Evolutionary conservation across 805 yeast species (phyloP), one percentile per base, ranked within the genome.

Genomic region (Candida chauliodis): DNA sequence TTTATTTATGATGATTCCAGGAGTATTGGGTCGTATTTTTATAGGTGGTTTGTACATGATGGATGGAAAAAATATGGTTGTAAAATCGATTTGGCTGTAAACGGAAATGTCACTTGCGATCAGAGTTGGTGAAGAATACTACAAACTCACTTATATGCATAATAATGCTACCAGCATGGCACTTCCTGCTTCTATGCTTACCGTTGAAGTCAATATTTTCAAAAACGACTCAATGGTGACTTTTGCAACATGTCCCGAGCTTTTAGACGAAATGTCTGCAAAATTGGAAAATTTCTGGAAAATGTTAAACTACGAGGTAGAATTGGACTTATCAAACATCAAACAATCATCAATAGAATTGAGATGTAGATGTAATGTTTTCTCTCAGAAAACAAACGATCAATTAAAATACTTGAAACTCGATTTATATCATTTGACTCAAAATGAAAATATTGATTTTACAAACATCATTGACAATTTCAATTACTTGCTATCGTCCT

Each of bases 401-500:
- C 28, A 3, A 36, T 22, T 6, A 21, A 43, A 7, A 13, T 19
- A 20, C 21, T 34, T 22, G 22, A 22, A 24, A 1, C 22, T 49
- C 4, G 30, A 41, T 8, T 39, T 49, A 17, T n/a, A 30, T 13
- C 45, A 34, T 24, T 30, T 38, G 26, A 41, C 45, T 8, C 14
- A 29, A 11, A 26, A 28, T 7, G n/a, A 32, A 7, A 29, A 17
- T 6, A 24, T 51, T 15, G 17, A 21, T 3, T 14, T 46, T 10
- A 21, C 34, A 3, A 35, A 40, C 5, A 17, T 46, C 8, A 16
- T 44, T n/a, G 36, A 36, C n/a, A 41, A 46, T 14, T 40, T 59
- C 21, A 55, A 56, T 37, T 56, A 53, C 34, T 37, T 49, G 38
- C 32, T 58, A 10, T 26, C 48, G 1, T 51, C 61, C 5, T 37